phyloP scores from a whole-genome alignment of 805 yeast species.

The Teunomyces stri region DNA sequence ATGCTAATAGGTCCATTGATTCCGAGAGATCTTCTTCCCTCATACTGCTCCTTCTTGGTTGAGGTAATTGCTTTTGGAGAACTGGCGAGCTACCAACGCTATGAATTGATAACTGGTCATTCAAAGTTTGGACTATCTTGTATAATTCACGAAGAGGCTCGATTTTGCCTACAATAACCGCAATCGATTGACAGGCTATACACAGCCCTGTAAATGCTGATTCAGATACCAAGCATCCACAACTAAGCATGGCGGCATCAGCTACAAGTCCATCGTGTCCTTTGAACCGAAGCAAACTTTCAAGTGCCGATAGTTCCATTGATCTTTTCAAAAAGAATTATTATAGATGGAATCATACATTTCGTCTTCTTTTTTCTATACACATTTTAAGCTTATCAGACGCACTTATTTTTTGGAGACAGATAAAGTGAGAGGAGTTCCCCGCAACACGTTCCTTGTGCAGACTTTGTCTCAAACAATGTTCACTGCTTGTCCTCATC shows the following conservation, averaged over 20 bases:
- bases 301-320: conserved; percentile 20
- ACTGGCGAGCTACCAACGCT: neutral
- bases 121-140: conserved; percentile 20
- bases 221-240: conserved; percentile 43
- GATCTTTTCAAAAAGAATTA: neutral
- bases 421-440: neutral
- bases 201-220: conserved; percentile 16
- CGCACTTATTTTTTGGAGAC: neutral
- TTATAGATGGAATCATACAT: neutral
- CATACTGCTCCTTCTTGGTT: neutral
- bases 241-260: conserved; percentile 37
- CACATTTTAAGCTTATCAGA: neutral
- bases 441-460: neutral
- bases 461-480: neutral
- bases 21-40: conserved; percentile 3
- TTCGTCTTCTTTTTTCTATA: neutral
- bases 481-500: conserved; percentile 11
- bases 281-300: conserved; percentile 24
- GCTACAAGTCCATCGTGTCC: conserved; percentile 19
- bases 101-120: conserved; percentile 6
- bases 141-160: conserved; percentile 34
- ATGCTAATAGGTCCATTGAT: conserved; percentile 30
- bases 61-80: neutral
- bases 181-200: conserved; percentile 7
- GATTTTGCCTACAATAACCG: conserved; percentile 24